phyloP scores from a whole-genome alignment of 192 early-diverging fungal species.

The Haplosporangium gracile region DNA sequence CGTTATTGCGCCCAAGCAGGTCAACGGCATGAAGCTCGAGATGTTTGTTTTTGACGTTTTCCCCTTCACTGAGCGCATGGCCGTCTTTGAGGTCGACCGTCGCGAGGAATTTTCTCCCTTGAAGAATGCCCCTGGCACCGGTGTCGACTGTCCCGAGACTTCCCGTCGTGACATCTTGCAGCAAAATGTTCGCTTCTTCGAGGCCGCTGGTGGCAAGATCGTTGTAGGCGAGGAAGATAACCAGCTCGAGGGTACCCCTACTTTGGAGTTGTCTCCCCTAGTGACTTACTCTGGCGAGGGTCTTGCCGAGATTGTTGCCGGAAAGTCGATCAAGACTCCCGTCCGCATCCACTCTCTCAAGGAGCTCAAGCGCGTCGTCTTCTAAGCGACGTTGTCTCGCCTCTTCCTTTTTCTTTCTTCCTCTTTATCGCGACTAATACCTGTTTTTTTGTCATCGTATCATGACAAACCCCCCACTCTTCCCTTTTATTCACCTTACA shows the following conservation, averaged over 20 bases:
- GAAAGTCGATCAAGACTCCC: conserved; percentile 78
- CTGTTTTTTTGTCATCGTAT: neutral
- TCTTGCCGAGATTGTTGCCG: conserved; percentile 77
- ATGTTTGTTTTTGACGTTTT: conserved; percentile 99
- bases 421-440: neutral
- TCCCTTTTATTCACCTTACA: neutral
- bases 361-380: conserved; percentile 36
- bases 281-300: conserved; percentile 96
- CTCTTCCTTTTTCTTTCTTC: neutral
- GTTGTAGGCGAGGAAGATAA: conserved; percentile 58
- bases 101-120: conserved; percentile 96
- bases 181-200: conserved; percentile 88
- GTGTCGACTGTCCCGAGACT: conserved; percentile 91
- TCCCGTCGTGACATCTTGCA: conserved; percentile 86
- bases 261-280: conserved; percentile 90
- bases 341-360: conserved; percentile 28
- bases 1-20: conserved; percentile 73
- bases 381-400: conserved; percentile 13
- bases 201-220: conserved; percentile 85
- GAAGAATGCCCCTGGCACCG: conserved; percentile 94
- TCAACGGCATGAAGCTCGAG: conserved; percentile 98
- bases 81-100: conserved; percentile 91
- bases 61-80: conserved; percentile 86
- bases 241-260: conserved; percentile 33
- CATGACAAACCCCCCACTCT: neutral